Base-by-base conservation (phyloP, 257 asterid genomes). In the Nicotiana knightiana region DNA sequence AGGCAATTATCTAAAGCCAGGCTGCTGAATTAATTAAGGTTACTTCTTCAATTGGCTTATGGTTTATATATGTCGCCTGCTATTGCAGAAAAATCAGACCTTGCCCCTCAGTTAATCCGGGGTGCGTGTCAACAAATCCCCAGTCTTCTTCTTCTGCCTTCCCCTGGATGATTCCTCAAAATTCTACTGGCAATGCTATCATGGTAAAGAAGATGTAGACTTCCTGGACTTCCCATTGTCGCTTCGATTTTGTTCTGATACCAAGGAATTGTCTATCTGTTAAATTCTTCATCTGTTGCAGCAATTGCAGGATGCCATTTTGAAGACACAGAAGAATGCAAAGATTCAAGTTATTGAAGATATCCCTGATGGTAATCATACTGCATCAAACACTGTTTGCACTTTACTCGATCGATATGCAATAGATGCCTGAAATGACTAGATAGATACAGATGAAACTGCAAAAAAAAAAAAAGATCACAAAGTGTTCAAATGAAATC, bases 61-160 rank as follows among this genome's bases (percentile, higher is more conserved):
- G 78, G 59, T 46, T 71, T 57, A 6, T 43, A 9, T 5, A 9
- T 21, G 61, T 46, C 13, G 3, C 61, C 26, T 71, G 59, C 16
- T 39, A n/a, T 75, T 46, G 87, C 93, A 93, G 98, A 61, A 95
- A 93, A 90, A 92, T 95, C 81, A 88, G 99, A 80, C 84, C 95
- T 8, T 95, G 99, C 83, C 99, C 99, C 48, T 91, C 99, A 11
- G 89, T 95, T 26, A 95, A 95, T 82, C 99, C 99, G 28, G 88
- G 95, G 5, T 92, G 97, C 82, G 82, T 95, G 1, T 93, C 98
- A 0, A 91, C 93, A 76, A 93, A 95, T 86, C 98, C 99, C 76
- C 87, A 78, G 80, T 93, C 99, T 0, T 91, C 98, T 3, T 90
- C 87, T 53, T 92, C 93, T 79, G 91, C 97, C 37, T 92, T 95